Base-by-base conservation (phyloP, 331 rosid genomes). In the Rosa hybrid region DNA sequence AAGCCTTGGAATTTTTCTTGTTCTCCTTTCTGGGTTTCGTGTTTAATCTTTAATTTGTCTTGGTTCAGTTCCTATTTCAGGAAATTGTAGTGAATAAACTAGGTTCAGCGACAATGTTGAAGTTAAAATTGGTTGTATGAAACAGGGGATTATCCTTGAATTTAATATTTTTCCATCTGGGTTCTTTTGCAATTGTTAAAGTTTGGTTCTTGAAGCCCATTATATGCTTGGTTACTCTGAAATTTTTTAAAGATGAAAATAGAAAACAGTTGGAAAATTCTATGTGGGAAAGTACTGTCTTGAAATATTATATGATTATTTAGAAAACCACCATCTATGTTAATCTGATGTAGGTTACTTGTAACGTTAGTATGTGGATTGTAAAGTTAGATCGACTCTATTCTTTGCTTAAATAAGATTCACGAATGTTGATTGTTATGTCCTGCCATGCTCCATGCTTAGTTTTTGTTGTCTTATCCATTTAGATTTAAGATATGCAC, bases 81-180 rank as follows among this genome's bases (percentile, higher is more conserved):
- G 68, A 56, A 38, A 39, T 12, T 13, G 14, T 75, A 21, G 4
- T 7, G 63, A 59, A 46, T 75, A 13, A 57, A 45, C 12, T 13
- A 7, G 54, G 51, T 56, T n/a, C 7, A 10, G 50, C 20, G 44
- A 0, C 7, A 11, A 65, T 75, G 56, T 44, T 39, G 48, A 51
- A 51, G 25, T 16, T 75, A 13, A n/a, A 21, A n/a, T 12, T 21
- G 39, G 13, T 57, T 23, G 7, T 13, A 41, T 44, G 78, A 75
- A 44, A 39, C 62, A 44, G 68, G 30, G 21, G 16, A 39, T 20
- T 18, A 13, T 41, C 53, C 46, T 20, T 38, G 60, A 62, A 57
- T 75, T 80, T 23, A 45, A 10, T 50, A 25, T 46, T 81, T 84
- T 57, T 39, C 44, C 38, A 41, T 41, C 13, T 62, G 67, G 71